Conservation (phyloP, 306 rosid genomes). For the Carpinus fangiana region DNA sequence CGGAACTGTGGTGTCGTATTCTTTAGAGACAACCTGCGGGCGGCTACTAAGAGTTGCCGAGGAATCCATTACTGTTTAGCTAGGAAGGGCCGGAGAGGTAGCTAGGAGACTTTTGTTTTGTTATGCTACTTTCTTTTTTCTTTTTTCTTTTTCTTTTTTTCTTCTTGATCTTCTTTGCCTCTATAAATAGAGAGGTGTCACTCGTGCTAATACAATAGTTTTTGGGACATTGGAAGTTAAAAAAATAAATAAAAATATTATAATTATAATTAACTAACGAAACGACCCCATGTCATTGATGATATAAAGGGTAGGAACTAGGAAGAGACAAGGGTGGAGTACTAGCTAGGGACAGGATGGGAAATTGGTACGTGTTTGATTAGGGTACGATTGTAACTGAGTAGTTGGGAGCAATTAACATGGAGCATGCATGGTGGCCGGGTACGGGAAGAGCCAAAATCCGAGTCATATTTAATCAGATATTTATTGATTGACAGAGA, state of each 20-base stretch:
- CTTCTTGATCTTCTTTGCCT: conserved; percentile 3
- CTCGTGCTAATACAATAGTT: neutral
- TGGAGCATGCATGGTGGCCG: neutral
- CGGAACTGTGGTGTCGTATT: conserved; percentile 26
- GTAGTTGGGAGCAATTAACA: neutral
- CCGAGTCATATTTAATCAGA: neutral
- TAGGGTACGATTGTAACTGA: neutral
- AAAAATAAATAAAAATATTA: neutral
- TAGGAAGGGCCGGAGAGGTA: conserved; percentile 18
- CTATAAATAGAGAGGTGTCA: conserved; percentile 22
- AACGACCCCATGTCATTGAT: conserved; percentile 38
- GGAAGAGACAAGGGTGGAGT: neutral
- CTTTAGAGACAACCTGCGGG: conserved; percentile 33
- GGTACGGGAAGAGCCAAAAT: neutral
- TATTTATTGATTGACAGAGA: neutral
- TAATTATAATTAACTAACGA: neutral
- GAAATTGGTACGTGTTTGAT: conserved; percentile 9
- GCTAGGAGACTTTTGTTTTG: neutral
- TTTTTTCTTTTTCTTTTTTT: conserved; percentile 9
- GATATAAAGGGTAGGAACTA: neutral
- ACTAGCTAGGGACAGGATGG: conserved; percentile 18
- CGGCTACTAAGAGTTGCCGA: conserved; percentile 26
- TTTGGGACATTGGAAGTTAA: neutral
- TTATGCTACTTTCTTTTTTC: too few species aligned
- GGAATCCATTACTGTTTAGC: conserved; percentile 46